Percentiles rank a stretch among this genome's conserved stretches.
phyloP scores from a whole-genome alignment of 75 land plant species.

The Pinus albicaulis region DNA sequence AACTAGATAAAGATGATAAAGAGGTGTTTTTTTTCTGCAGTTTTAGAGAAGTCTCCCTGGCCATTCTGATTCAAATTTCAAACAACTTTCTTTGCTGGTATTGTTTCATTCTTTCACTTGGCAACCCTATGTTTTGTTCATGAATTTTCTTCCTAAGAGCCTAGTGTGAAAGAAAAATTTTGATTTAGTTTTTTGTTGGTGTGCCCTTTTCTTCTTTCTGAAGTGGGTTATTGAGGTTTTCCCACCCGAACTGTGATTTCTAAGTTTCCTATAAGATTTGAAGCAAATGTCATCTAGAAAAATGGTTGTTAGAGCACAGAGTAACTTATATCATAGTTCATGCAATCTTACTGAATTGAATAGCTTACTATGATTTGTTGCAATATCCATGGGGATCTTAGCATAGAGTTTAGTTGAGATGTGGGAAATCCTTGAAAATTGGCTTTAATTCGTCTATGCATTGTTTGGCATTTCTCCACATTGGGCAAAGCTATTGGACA shows the following conservation, averaged over 20 bases:
- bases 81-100: not conserved
- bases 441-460: not conserved
- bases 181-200: not conserved
- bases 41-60: constrained; percentile 63
- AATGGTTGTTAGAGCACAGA: not conserved
- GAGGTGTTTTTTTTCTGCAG: constrained; percentile 71
- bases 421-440: not conserved
- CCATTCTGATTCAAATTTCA: constrained; percentile 29
- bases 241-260: not conserved
- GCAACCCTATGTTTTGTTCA: not conserved
- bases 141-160: not conserved
- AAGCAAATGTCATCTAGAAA: not conserved
- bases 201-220: not conserved
- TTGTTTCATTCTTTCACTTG: not conserved
- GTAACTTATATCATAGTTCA: not conserved
- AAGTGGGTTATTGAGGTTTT: not conserved
- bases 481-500: not conserved
- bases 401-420: constrained; percentile 1
- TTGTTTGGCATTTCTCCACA: not conserved
- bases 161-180: not conserved
- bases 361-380: not conserved
- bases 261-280: not conserved
- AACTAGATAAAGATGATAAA: constrained; percentile 40
- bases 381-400: not conserved
- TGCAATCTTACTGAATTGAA: not conserved